Evolutionary conservation across 2,329 filamentous ascomycete genomes (phyloP).

Genomic region (Colletotrichum noveboracense): DNA sequence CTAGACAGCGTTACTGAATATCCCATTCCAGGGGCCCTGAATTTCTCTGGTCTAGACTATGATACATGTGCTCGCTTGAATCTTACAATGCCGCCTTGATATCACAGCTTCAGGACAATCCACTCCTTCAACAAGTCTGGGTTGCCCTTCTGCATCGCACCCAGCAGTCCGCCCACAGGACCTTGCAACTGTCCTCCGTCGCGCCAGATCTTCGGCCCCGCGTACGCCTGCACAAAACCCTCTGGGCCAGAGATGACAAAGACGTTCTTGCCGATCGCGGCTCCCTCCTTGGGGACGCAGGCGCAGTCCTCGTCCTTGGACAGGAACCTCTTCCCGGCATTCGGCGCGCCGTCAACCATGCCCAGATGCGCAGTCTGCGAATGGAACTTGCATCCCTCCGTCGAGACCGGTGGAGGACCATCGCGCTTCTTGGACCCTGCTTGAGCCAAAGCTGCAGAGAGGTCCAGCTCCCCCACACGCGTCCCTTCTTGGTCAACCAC

Average conservation of each 20-base stretch:
- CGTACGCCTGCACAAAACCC: constrained; percentile 83
- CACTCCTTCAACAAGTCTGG: constrained; percentile 44
- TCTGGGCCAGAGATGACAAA: constrained; percentile 91
- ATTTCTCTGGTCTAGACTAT: background rate
- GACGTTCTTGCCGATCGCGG: constrained; percentile 59
- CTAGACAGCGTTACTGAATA: constrained; percentile 24
- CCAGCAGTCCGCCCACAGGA: constrained; percentile 71
- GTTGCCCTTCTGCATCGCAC: constrained; percentile 57
- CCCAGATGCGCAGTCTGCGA: constrained; percentile 30
- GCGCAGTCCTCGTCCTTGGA: constrained; percentile 22
- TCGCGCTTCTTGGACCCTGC: background rate
- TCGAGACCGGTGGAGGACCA: constrained; percentile 41
- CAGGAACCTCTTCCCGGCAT: constrained; percentile 1
- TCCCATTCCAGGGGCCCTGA: background rate
- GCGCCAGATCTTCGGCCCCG: constrained; percentile 80
- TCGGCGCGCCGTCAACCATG: constrained; percentile 24
- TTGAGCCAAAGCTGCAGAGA: constrained; percentile 41
- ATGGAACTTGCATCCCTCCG: constrained; percentile 29
- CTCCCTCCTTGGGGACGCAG: constrained; percentile 27
- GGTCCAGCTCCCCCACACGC: constrained; percentile 61
- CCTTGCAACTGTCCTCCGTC: constrained; percentile 78
- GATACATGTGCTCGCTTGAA: background rate
- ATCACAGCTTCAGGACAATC: constrained; percentile 58
- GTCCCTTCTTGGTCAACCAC: constrained; percentile 82
- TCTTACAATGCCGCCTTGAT: background rate